These are phyloP conservation scores for Gaertneriomyces sp. DNA, from an alignment of 192 early-diverging fungal genomes.

Conservation along the genomic window DNA sequence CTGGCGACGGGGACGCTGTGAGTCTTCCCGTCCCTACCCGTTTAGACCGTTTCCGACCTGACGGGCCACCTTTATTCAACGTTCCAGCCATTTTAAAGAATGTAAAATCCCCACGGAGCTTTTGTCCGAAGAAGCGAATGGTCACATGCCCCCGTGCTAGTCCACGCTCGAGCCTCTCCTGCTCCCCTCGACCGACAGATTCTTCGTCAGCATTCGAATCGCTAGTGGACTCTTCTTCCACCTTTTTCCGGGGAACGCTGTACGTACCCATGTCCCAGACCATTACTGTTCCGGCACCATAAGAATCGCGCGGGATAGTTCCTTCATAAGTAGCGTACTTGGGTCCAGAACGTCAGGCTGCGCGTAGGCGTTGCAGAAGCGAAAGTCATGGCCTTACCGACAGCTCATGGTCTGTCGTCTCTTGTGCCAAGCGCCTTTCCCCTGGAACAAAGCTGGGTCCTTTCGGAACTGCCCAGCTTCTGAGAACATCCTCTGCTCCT, in stretches of 20 bases:
- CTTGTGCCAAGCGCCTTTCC: conserved; percentile 6
- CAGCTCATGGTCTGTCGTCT: conserved; percentile 12
- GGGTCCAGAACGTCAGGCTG: not conserved
- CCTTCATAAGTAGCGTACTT: conserved; percentile 13
- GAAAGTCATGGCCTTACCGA: not conserved
- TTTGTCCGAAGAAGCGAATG: conserved; percentile 1
- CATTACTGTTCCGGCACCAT: conserved; percentile 10
- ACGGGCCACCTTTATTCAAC: not conserved
- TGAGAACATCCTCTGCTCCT: conserved; percentile 4
- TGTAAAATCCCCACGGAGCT: conserved; percentile 1
- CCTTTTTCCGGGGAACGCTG: conserved; percentile 16
- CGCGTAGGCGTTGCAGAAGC: not conserved
- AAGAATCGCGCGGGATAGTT: not conserved
- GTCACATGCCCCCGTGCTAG: conserved; percentile 3
- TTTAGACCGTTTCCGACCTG: not conserved
- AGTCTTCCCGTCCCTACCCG: not conserved
- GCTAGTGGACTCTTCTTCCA: conserved; percentile 14
- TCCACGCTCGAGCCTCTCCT: conserved; percentile 9
- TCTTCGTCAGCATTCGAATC: conserved; percentile 3
- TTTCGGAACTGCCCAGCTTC: conserved; percentile 17
- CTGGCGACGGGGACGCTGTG: not conserved
- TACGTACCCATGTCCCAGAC: conserved; percentile 18
- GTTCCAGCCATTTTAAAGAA: conserved; percentile 1
- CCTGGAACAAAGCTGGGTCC: conserved; percentile 3
- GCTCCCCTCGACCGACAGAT: conserved; percentile 9